Evolutionary conservation across 163 green algal species (phyloP).

Genomic region (Trebouxiophyceae sp.): DNA sequence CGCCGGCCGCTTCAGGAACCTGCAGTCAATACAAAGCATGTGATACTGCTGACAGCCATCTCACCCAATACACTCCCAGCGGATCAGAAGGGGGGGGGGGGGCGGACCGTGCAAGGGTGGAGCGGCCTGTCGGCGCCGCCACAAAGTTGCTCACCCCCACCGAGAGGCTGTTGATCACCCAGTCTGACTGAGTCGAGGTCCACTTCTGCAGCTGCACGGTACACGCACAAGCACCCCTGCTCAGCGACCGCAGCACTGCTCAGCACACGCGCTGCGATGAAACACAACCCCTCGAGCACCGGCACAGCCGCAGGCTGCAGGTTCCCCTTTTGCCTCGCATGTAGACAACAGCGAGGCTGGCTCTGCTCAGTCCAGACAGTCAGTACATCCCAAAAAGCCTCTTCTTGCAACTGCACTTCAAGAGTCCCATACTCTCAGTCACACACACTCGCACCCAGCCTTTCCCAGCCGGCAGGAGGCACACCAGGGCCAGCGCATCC

Average conservation of each 20-base stretch:
- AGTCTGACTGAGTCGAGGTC: constrained; percentile 18
- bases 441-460: background rate
- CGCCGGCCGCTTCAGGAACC: background rate
- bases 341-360: background rate
- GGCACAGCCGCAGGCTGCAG: background rate
- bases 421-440: background rate
- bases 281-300: background rate
- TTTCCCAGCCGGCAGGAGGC: background rate
- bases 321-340: too few species aligned
- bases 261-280: background rate
- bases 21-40: constrained; percentile 3
- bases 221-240: too few species aligned
- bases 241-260: too few species aligned
- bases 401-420: background rate
- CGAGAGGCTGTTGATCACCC: constrained; percentile 29
- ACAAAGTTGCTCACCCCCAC: constrained; percentile 39
- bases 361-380: background rate
- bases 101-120: too few species aligned
- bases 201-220: constrained; percentile 41
- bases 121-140: constrained; percentile 23
- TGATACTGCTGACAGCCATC: too few species aligned
- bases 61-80: too few species aligned
- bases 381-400: background rate
- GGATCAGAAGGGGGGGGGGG: too few species aligned
- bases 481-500: constrained; percentile 30